phyloP scores from a whole-genome alignment of 306 rosid species.

The Phaseolus lunatus region DNA sequence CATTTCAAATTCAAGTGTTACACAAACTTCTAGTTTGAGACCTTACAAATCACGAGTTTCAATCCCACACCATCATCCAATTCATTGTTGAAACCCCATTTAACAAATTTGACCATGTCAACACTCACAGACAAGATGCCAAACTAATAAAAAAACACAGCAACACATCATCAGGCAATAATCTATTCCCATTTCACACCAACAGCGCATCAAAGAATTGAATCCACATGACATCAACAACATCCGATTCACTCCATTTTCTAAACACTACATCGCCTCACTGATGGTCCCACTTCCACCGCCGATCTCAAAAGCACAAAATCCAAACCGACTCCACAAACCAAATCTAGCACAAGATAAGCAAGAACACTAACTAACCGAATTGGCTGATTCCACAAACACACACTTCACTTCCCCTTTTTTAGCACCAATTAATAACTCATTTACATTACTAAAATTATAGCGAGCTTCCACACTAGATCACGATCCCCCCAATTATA shows the following conservation, averaged over 20 bases:
- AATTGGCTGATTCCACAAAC: not conserved
- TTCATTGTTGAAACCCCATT: not conserved
- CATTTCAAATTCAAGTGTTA: not conserved
- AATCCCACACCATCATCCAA: not conserved
- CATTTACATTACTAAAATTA: not conserved
- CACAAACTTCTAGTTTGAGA: not conserved
- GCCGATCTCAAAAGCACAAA: constrained; percentile 20
- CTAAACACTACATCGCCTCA: constrained; percentile 6
- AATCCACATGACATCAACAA: not conserved
- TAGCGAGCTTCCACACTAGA: constrained; percentile 11
- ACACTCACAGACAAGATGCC: not conserved
- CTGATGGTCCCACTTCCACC: constrained; percentile 1
- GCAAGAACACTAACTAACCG: not conserved
- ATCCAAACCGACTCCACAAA: not conserved
- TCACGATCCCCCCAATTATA: constrained; percentile 44
- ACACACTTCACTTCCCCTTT: not conserved
- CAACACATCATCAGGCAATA: constrained; percentile 3
- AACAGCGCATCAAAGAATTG: not conserved
- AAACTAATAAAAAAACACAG: not conserved
- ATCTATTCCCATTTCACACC: not conserved
- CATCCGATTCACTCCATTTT: not conserved
- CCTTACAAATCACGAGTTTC: not conserved
- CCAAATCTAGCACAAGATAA: constrained; percentile 9
- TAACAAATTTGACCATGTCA: constrained; percentile 13
- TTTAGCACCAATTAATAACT: not conserved